Percentiles rank a stretch among this genome's conserved stretches.
These are phyloP conservation scores for Fistulifera solaris DNA, from an alignment of 108 stramenopile species.

Conservation along the genomic window DNA sequence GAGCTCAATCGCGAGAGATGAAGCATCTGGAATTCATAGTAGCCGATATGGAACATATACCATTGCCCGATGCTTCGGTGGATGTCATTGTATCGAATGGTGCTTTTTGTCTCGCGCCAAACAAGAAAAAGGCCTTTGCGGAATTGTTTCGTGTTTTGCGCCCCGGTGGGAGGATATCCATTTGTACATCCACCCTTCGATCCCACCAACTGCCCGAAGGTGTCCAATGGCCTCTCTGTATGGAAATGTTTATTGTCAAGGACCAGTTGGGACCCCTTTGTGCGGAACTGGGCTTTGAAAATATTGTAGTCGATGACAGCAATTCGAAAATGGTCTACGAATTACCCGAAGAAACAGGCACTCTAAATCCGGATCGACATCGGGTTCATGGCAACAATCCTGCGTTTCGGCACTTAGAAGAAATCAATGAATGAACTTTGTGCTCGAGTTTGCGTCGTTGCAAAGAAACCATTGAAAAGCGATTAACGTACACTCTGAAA, in stretches of 20 bases:
- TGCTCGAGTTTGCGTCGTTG: conserved; percentile 58
- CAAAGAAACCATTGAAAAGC: conserved; percentile 28
- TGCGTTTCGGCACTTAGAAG: conserved; percentile 42
- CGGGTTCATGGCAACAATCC: conserved; percentile 50
- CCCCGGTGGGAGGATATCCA: conserved; percentile 75
- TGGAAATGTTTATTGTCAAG: conserved; percentile 59
- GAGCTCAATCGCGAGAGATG: conserved; percentile 39
- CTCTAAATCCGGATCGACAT: conserved; percentile 19
- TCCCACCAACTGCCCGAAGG: conserved; percentile 34
- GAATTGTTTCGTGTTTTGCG: conserved; percentile 75
- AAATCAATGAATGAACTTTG: conserved; percentile 67
- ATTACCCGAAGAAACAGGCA: conserved; percentile 39
- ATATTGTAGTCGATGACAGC: conserved; percentile 45
- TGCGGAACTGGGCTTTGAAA: conserved; percentile 45
- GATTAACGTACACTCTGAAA: not conserved
- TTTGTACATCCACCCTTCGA: conserved; percentile 55
- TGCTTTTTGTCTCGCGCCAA: conserved; percentile 81
- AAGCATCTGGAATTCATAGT: conserved; percentile 39
- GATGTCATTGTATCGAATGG: conserved; percentile 86
- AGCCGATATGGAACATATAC: conserved; percentile 86
- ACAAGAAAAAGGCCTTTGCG: conserved; percentile 67
- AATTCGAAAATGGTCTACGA: conserved; percentile 55
- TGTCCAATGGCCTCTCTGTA: conserved; percentile 66
- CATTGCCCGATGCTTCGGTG: conserved; percentile 57
- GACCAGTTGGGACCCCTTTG: conserved; percentile 52